Base-by-base conservation (phyloP, 768 basidiomycete species). In the Suillus subalutaceus region DNA sequence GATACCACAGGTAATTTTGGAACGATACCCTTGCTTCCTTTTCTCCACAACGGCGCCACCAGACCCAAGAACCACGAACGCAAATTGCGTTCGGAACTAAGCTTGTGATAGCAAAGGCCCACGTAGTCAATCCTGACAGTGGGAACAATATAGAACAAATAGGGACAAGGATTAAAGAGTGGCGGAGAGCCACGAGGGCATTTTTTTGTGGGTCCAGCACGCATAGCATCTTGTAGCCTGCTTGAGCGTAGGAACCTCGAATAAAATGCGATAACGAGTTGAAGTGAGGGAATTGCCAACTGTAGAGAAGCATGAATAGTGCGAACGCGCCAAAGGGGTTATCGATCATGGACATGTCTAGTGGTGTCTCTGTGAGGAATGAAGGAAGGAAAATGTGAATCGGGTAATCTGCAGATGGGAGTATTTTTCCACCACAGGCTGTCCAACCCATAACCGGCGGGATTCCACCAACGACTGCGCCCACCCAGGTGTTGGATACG, bases 261-360 rank as follows among this genome's bases (percentile, higher is more conserved):
- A 96, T 85, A 60, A 96, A 82, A 77, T 97, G 87, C 9, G 96
- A 90, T n/a, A 99, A 83, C 1, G 94, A 78, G 77, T 96, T 98
- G 82, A 99, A 99, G 77, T 99, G 97, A 43, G 97, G 96, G 80
- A 99, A 99, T 75, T 99, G 97, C 97, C 97, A 99, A 67, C 91
- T 92, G 81, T 90, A 99, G 10, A 97, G 85, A 57, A 99, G 78
- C 78, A 90, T 84, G 79, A 93, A 94, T 3, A 99, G 81, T 3
- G 90, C 88, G 65, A 93, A 78, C 0, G 95, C 90, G 0, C 91
- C 87, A 50, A 97, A 85, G 0, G 95, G 90, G 74, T 93, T 96
- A 75, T 96, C 88, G 61, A 90, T 80, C 59, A 86, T 73, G n/a
- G 85, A 74, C 15, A 81, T 43, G 68, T 87, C 84, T 37, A 84